A percentile compares a stretch with the other conserved stretches of the same genome.
Conservation (phyloP, 805 yeast genomes). For the Diddensiella caesifluorescens region DNA sequence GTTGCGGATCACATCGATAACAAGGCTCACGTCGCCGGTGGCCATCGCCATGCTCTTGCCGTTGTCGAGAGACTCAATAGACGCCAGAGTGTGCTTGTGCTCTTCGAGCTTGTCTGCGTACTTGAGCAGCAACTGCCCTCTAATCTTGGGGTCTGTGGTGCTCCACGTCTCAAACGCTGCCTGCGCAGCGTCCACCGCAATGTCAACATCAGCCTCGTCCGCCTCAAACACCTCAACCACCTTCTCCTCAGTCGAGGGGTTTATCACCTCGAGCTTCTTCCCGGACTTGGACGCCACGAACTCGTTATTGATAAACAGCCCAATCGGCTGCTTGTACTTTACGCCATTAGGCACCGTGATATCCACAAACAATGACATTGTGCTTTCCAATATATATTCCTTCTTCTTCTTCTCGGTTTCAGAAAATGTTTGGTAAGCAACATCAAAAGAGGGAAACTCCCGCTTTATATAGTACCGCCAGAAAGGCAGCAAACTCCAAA, state of each 20-base stretch:
- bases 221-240: slow-evolving; percentile 68
- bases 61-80: slow-evolving; percentile 83
- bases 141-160: slow-evolving; percentile 54
- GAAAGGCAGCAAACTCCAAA: too few species aligned
- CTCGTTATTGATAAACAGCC: slow-evolving; percentile 83
- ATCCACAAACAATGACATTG: slow-evolving; percentile 22
- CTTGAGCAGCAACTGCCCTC: slow-evolving; percentile 59
- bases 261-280: slow-evolving; percentile 48
- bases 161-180: slow-evolving; percentile 78
- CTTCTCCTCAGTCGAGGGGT: slow-evolving; percentile 44
- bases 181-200: slow-evolving; percentile 78
- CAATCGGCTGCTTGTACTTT: slow-evolving; percentile 73
- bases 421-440: too few species aligned
- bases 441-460: too few species aligned
- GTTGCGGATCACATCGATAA: slow-evolving; percentile 54
- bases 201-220: slow-evolving; percentile 65
- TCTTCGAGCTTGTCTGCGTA: slow-evolving; percentile 76
- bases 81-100: slow-evolving; percentile 66
- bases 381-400: too few species aligned
- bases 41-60: slow-evolving; percentile 61
- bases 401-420: too few species aligned
- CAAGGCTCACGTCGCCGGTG: slow-evolving; percentile 49
- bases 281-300: slow-evolving; percentile 55
- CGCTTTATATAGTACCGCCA: too few species aligned
- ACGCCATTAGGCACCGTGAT: slow-evolving; percentile 61